Conservation (phyloP, 1,284 basidiomycete species). For the Fomitiporia mediterranea region DNA sequence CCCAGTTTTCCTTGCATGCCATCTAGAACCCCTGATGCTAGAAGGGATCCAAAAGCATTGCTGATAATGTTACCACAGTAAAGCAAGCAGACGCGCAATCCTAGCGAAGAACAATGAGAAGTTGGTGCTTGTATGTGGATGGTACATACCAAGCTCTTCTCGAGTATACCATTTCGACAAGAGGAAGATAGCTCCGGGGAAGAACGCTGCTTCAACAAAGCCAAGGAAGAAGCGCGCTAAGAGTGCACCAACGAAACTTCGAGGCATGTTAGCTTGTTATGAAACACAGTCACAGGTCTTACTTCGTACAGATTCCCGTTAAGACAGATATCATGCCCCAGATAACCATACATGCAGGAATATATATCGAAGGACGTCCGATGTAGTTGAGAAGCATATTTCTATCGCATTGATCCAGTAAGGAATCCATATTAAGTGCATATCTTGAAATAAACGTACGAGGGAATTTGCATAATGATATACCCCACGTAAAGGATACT, state of each 20-base stretch:
- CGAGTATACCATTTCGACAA: slow-evolving; percentile 27
- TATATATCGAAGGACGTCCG: slow-evolving; percentile 69
- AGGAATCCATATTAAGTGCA: background rate
- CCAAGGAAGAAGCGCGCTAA: slow-evolving; percentile 43
- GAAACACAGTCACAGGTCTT: slow-evolving; percentile 21
- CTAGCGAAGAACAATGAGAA: slow-evolving; percentile 1
- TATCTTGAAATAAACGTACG: slow-evolving; percentile 38
- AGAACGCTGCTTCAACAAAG: slow-evolving; percentile 35
- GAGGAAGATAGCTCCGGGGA: slow-evolving; percentile 25
- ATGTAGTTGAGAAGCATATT: slow-evolving; percentile 73
- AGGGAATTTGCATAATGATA: slow-evolving; percentile 74
- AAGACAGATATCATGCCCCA: slow-evolving; percentile 67
- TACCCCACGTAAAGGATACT: slow-evolving; percentile 74
- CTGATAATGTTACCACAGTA: slow-evolving; percentile 45
- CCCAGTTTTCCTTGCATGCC: slow-evolving; percentile 47
- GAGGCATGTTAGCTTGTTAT: slow-evolving; percentile 9
- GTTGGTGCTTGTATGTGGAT: background rate
- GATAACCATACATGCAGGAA: slow-evolving; percentile 64
- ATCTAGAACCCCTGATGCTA: slow-evolving; percentile 43
- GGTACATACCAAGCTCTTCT: slow-evolving; percentile 15
- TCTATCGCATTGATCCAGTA: slow-evolving; percentile 31
- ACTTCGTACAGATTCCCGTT: slow-evolving; percentile 60
- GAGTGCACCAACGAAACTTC: slow-evolving; percentile 15
- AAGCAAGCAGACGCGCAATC: slow-evolving; percentile 34
- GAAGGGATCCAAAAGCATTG: slow-evolving; percentile 47